These are phyloP conservation scores for Daldinia childiae DNA, from an alignment of 495 filamentous ascomycete species.

Conservation along the genomic window DNA sequence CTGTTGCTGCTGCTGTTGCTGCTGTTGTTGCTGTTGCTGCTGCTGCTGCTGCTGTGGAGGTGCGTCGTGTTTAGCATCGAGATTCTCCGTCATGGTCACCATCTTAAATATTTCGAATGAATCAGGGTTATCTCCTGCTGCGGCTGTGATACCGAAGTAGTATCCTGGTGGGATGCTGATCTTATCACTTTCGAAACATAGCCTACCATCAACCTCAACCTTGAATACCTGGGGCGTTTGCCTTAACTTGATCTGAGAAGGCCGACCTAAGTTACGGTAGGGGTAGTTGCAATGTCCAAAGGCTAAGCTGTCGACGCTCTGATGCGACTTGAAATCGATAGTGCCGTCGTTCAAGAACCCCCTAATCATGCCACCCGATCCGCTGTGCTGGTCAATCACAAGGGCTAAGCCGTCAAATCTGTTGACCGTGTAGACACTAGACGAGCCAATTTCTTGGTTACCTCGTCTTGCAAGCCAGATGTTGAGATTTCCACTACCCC, in stretches of 20 bases:
- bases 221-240: constrained; percentile 71
- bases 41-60: constrained; percentile 49
- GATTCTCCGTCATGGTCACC: constrained; percentile 66
- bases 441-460: constrained; percentile 66
- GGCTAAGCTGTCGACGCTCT: constrained; percentile 82
- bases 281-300: constrained; percentile 93
- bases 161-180: constrained; percentile 82
- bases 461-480: constrained; percentile 89
- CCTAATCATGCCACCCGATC: constrained; percentile 79
- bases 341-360: constrained; percentile 95
- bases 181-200: constrained; percentile 86
- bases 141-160: constrained; percentile 86
- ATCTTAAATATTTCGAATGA: constrained; percentile 95
- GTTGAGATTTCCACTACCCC: constrained; percentile 88
- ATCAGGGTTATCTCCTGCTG: constrained; percentile 88
- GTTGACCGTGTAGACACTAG: constrained; percentile 82
- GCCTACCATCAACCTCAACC: constrained; percentile 81
- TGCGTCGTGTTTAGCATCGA: constrained; percentile 44
- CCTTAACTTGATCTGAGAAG: constrained; percentile 77
- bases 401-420: constrained; percentile 88
- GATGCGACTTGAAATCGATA: constrained; percentile 79
- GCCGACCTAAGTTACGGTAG: constrained; percentile 90
- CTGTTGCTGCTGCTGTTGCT: constrained; percentile 40
- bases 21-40: background rate
- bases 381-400: constrained; percentile 87